Evolutionary conservation across 495 filamentous ascomycete species (phyloP).

Genomic region (Hypoxylon lenormandii): DNA sequence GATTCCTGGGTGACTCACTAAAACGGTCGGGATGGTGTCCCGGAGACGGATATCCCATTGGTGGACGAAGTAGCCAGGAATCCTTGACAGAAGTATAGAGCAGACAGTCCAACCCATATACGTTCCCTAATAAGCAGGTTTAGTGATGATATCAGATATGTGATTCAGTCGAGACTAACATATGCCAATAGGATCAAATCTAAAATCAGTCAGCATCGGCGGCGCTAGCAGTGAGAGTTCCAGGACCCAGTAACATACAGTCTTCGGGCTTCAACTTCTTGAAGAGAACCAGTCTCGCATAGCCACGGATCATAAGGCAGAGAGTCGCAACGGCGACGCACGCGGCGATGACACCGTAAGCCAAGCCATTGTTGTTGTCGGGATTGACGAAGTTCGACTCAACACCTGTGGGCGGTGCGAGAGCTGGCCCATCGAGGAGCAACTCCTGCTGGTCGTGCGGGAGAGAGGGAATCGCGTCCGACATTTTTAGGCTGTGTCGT

Average conservation of each 20-base stretch:
- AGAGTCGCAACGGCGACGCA: slow-evolving; percentile 36
- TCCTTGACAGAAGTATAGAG: slow-evolving; percentile 19
- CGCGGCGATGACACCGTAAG: slow-evolving; percentile 28
- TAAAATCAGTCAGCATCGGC: slow-evolving; percentile 16
- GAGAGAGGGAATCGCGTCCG: slow-evolving; percentile 34
- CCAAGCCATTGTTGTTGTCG: slow-evolving; percentile 45
- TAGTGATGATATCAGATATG: not conserved
- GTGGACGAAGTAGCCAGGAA: slow-evolving; percentile 51
- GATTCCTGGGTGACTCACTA: slow-evolving; percentile 22
- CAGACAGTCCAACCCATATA: slow-evolving; percentile 37
- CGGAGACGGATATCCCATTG: slow-evolving; percentile 45
- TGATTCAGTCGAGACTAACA: slow-evolving; percentile 19
- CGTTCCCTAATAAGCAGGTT: slow-evolving; percentile 19
- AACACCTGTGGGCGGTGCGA: slow-evolving; percentile 41
- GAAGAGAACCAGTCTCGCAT: slow-evolving; percentile 36
- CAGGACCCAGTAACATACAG: slow-evolving; percentile 18
- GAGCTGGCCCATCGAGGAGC: slow-evolving; percentile 44
- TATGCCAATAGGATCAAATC: slow-evolving; percentile 41
- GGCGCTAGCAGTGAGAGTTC: not conserved
- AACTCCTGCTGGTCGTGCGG: slow-evolving; percentile 34
- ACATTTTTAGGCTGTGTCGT: slow-evolving; percentile 33
- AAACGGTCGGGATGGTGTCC: slow-evolving; percentile 31
- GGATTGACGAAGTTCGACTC: slow-evolving; percentile 45
- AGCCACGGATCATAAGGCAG: slow-evolving; percentile 36
- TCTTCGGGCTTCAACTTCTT: slow-evolving; percentile 42